Base-by-base conservation (phyloP, 805 yeast genomes). In the Metschnikowia noctiluminum region DNA sequence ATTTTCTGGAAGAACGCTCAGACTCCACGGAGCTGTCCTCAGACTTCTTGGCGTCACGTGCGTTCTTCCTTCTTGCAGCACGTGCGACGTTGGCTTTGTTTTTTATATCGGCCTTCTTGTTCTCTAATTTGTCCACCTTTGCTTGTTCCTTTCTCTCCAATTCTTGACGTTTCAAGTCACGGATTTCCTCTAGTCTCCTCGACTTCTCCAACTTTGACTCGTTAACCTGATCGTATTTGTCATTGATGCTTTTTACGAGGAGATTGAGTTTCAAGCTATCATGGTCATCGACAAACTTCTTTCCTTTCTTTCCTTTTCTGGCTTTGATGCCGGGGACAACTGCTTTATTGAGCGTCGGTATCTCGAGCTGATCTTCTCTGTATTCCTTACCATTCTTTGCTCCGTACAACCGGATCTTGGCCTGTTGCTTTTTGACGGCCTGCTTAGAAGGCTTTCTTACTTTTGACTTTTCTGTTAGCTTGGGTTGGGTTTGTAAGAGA, bases 131-230 rank as follows among this genome's bases (percentile, higher is more conserved):
- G 47, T 74, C 78, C 51, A 76, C 70, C 70, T 89, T 89, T 32
- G 71, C 81, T 46, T 78, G 78, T 59, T 92, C 97, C 62, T 85
- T 86, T 63, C 85, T 74, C 64, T 92, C 97, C 54, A 92, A 80
- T 65, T 94, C 98, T 68, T 84, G 77, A 61, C 89, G 81, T 71
- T 87, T 89, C 55, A 89, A 73, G 39, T 89, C 96, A 62, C 99
- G 79, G 50, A 92, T 80, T 58, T 88, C 96, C 66, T 92, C 97
- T 42, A 94, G 74, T 66, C 96, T 84, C 62, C 88, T 81, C 0
- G 96, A 84, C 62, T 88, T 89, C 63, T 92, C 99, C 48, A 94
- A 73, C 68, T 90, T 94, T 57, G 96, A 86, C 61, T 91, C 96
- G 58, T 85, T 84, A 8, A 81, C 79, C 38, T 80, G 77, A 53